Conservation (phyloP, 495 filamentous ascomycete genomes). For the Xylaria grammica region DNA sequence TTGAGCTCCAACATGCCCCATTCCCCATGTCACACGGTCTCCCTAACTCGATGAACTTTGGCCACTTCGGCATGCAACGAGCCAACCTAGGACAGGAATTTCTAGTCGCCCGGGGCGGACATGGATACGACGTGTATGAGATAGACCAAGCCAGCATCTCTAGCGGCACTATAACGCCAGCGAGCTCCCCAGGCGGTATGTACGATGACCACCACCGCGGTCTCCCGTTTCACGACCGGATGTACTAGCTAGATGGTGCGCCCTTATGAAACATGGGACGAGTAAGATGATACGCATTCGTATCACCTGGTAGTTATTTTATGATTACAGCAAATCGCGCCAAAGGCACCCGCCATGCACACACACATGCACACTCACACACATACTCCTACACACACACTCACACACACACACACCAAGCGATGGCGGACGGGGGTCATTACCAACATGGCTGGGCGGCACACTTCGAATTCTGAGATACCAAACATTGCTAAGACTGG, state of each 20-base stretch:
- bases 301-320: background rate
- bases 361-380: too few relatives aligned
- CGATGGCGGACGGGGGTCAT: slow-evolving; percentile 5
- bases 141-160: slow-evolving; percentile 49
- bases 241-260: slow-evolving; percentile 38
- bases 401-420: slow-evolving; percentile 7
- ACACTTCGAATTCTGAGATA: slow-evolving; percentile 35
- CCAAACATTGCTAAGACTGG: slow-evolving; percentile 27
- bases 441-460: slow-evolving; percentile 27
- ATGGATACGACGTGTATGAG: slow-evolving; percentile 53
- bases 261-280: background rate
- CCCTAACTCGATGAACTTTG: slow-evolving; percentile 22
- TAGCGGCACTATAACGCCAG: slow-evolving; percentile 35
- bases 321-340: slow-evolving; percentile 6
- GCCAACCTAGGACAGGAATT: slow-evolving; percentile 23
- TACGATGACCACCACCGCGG: slow-evolving; percentile 53
- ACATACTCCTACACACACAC: slow-evolving; percentile 20
- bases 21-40: slow-evolving; percentile 26
- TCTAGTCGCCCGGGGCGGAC: slow-evolving; percentile 28
- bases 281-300: slow-evolving; percentile 7
- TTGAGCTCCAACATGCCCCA: slow-evolving; percentile 28
- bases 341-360: background rate
- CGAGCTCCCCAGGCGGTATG: slow-evolving; percentile 42
- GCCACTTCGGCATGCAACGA: slow-evolving; percentile 25
- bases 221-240: slow-evolving; percentile 46